A percentile compares a stretch with the other conserved stretches of the same genome.
Evolutionary conservation across 306 rosid genomes (phyloP).

Genomic region (Hylodesmum podocarpum): DNA sequence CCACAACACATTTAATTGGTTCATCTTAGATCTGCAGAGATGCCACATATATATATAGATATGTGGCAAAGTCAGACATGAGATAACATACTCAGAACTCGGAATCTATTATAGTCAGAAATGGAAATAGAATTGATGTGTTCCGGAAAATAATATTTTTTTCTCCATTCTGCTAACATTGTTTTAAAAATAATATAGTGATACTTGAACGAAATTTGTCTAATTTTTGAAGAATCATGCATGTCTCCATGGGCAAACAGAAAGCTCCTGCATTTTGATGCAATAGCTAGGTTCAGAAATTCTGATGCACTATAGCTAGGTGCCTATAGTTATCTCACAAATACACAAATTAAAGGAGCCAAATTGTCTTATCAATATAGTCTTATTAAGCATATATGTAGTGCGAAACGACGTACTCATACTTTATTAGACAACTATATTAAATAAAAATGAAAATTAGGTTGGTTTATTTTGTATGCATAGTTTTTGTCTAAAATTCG

Average conservation of each 20-base stretch:
- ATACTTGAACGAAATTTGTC: background rate
- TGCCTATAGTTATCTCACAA: background rate
- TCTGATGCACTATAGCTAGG: background rate
- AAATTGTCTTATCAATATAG: background rate
- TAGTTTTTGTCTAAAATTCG: background rate
- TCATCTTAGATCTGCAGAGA: conserved; percentile 22
- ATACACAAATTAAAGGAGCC: background rate
- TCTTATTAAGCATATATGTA: background rate
- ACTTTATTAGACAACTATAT: background rate
- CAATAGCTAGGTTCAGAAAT: background rate
- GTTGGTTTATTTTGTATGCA: background rate
- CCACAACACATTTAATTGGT: conserved; percentile 23
- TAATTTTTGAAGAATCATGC: background rate
- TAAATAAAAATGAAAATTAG: background rate
- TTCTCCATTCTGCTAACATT: background rate
- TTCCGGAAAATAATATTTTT: background rate
- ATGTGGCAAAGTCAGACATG: conserved; percentile 19
- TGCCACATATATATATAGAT: conserved; percentile 31
- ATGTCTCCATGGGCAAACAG: background rate
- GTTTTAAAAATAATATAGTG: background rate
- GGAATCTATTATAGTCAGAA: conserved; percentile 18
- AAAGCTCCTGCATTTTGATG: background rate
- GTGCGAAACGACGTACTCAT: background rate
- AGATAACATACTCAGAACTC: background rate
- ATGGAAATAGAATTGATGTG: background rate